Evolutionary conservation across 1,139 yeast species (phyloP), one percentile per base, ranked within the genome.

Genomic region (Zygosaccharomyces sapae): DNA sequence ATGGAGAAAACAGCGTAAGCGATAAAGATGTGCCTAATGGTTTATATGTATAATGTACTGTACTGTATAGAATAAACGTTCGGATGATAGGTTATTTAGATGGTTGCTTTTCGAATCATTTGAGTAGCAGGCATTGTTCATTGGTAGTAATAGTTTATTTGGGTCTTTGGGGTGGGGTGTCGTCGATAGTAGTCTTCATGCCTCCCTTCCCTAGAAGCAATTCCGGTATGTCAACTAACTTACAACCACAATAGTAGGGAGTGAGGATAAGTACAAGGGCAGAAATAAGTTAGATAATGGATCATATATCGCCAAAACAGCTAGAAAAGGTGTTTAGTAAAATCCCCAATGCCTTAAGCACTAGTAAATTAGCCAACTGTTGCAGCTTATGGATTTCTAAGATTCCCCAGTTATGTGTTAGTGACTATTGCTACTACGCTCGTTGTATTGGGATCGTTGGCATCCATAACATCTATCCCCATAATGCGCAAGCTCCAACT

Each of bases 1-100:
- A 70, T 90, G 96, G 95, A 86, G 83, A 65, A 83, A 78, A 57
- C 86, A 83, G 63, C 79, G 97, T 60, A 89, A 88, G 71, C 77
- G 85, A 57, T 86, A 67, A 63, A 16, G 36, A 4, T 29, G 31
- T 31, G 33, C 27, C 25, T 22, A 22, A 5, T 5, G 25, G 30
- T 16, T 16, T 33, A 22, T 12, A 13, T 41, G n/a, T n/a, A 29
- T 34, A 22, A 22, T n/a, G 25, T 41, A 12, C 3, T 13, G n/a
- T 42, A 20, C 19, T 10, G 29, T 29, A 10, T 30, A n/a, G 22
- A 33, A 38, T 38, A 41, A 25, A 38, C 8, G 18, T 31, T 18
- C 13, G 16, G 34, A 31, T 13, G 25, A 22, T 22, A 22, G 25
- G 25, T 5, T 22, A 22, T 22, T 6, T 22, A 6, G 19, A 31